Evolutionary conservation across 2,329 filamentous ascomycete genomes (phyloP).

Genomic region (Westerdykella sp.): DNA sequence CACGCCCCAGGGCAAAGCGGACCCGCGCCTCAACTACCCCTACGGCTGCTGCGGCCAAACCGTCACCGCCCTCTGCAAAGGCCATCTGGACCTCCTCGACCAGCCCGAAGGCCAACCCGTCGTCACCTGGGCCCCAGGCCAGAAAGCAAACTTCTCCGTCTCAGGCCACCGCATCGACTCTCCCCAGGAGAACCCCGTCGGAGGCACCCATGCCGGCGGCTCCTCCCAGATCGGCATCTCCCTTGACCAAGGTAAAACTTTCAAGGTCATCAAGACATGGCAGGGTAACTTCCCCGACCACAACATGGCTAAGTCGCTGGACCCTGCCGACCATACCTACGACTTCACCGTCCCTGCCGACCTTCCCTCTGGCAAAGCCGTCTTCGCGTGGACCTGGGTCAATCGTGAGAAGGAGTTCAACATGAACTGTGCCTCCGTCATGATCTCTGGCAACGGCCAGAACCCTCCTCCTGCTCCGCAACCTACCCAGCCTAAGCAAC

Average conservation of each 20-base stretch:
- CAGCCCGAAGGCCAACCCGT: slow-evolving; percentile 39
- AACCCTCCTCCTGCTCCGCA: slow-evolving; percentile 1
- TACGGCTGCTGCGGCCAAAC: slow-evolving; percentile 42
- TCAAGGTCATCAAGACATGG: slow-evolving; percentile 42
- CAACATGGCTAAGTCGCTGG: slow-evolving; percentile 23
- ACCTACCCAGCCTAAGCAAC: not conserved
- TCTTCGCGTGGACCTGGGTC: slow-evolving; percentile 46
- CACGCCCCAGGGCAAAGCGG: slow-evolving; percentile 25
- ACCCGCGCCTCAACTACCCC: slow-evolving; percentile 39
- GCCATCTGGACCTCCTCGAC: slow-evolving; percentile 41
- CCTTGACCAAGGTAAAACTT: slow-evolving; percentile 39
- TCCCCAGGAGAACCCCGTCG: slow-evolving; percentile 19
- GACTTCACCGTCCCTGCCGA: slow-evolving; percentile 42
- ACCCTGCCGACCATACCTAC: slow-evolving; percentile 40
- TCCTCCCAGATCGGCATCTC: slow-evolving; percentile 45
- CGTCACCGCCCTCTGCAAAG: slow-evolving; percentile 38
- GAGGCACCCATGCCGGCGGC: slow-evolving; percentile 43
- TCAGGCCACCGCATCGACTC: slow-evolving; percentile 18
- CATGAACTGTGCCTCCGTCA: slow-evolving; percentile 43
- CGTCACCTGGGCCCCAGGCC: slow-evolving; percentile 41
- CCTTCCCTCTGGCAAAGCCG: slow-evolving; percentile 36
- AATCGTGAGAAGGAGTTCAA: slow-evolving; percentile 45
- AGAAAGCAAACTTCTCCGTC: slow-evolving; percentile 39
- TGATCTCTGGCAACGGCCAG: slow-evolving; percentile 30
- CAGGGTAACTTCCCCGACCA: slow-evolving; percentile 45